Percentiles rank a stretch among this genome's conserved stretches.
Evolutionary conservation across 164 flowering plant genomes (phyloP).

Genomic region (Magnolia officinalis): DNA sequence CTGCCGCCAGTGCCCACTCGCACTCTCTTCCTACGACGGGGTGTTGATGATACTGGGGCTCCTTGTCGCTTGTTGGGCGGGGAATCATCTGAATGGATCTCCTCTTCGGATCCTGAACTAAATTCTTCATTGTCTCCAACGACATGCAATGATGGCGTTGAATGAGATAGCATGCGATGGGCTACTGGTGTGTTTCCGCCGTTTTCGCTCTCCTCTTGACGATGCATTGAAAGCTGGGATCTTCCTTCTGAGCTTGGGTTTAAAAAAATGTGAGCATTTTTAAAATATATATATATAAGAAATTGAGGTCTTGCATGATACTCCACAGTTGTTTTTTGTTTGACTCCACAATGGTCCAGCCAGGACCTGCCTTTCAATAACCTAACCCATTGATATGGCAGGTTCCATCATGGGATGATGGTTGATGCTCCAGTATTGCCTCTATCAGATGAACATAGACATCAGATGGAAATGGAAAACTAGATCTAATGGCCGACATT

Average conservation of each 20-base stretch:
- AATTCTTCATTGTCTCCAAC: background rate
- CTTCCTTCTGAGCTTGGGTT: background rate
- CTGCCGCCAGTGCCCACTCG: background rate
- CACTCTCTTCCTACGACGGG: background rate
- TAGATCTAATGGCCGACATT: too few species aligned
- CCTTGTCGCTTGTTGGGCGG: background rate
- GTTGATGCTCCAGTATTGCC: too few species aligned
- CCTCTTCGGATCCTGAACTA: background rate
- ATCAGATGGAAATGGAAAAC: too few species aligned
- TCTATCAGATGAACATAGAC: too few species aligned
- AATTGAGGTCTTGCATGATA: too few species aligned
- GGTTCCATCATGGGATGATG: too few species aligned
- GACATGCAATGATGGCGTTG: background rate
- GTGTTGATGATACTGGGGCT: background rate
- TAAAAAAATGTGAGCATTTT: background rate
- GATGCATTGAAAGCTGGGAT: background rate
- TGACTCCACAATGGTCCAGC: too few species aligned
- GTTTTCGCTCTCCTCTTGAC: background rate
- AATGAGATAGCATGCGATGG: conserved; percentile 1
- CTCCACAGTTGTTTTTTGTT: too few species aligned
- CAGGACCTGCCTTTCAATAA: too few species aligned
- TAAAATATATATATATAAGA: background rate
- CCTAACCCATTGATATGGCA: too few species aligned
- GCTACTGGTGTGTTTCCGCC: background rate
- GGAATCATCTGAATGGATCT: background rate